phyloP scores from a whole-genome alignment of 2,329 filamentous ascomycete species.

The Alternaria angustiovoidea region DNA sequence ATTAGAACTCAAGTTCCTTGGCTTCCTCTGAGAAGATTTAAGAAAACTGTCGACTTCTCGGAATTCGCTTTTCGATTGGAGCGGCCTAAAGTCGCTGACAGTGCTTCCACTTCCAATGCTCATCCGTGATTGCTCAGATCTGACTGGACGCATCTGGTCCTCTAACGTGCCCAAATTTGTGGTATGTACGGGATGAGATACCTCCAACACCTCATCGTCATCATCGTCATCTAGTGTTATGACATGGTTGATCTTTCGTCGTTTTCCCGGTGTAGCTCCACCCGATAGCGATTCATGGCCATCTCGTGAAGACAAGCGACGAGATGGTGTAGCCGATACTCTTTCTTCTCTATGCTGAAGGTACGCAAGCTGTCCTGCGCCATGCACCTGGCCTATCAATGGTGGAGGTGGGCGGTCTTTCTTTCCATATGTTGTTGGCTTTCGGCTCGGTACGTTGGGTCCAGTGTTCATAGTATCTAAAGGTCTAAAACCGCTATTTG shows the following conservation, averaged over 20 bases:
- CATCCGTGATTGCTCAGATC: slow-evolving; percentile 22
- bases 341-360: slow-evolving; percentile 3
- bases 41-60: slow-evolving; percentile 14
- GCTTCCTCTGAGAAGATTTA: slow-evolving; percentile 22
- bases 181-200: not conserved
- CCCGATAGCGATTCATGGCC: not conserved
- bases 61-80: slow-evolving; percentile 28
- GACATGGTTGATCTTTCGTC: slow-evolving; percentile 29
- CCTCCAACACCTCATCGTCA: slow-evolving; percentile 12
- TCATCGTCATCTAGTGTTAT: slow-evolving; percentile 26
- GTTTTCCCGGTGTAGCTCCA: slow-evolving; percentile 19
- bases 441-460: slow-evolving; percentile 2
- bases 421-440: slow-evolving; percentile 25
- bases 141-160: not conserved
- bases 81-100: not conserved
- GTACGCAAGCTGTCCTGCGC: slow-evolving; percentile 17
- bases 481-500: slow-evolving; percentile 19
- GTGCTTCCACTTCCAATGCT: slow-evolving; percentile 24
- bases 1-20: slow-evolving; percentile 9
- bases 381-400: slow-evolving; percentile 15
- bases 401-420: slow-evolving; percentile 2
- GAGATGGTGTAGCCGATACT: slow-evolving; percentile 1
- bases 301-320: not conserved
- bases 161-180: not conserved
- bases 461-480: slow-evolving; percentile 21